Percentiles rank a stretch among this genome's conserved stretches.
phyloP scores from a whole-genome alignment of 2,329 filamentous ascomycete species.

The Corinectria fuckeliana region DNA sequence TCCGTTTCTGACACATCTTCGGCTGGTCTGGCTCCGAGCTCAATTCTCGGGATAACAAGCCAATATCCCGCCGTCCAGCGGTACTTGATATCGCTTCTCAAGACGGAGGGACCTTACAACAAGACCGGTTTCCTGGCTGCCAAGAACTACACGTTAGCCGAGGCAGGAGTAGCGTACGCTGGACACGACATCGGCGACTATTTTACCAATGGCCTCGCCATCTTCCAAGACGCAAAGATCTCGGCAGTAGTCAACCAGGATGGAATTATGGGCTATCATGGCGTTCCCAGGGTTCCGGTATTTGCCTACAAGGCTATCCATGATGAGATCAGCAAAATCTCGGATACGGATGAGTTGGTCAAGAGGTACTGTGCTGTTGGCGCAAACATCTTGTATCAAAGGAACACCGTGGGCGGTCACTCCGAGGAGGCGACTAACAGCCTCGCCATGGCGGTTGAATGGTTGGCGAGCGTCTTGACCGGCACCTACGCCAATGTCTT shows the following conservation, averaged over 20 bases:
- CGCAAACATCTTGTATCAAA: constrained; percentile 33
- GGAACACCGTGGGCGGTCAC: constrained; percentile 29
- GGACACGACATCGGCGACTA: constrained; percentile 25
- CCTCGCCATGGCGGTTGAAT: constrained; percentile 20
- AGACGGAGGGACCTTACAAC: constrained; percentile 23
- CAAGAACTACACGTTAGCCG: neutral
- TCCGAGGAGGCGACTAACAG: constrained; percentile 14
- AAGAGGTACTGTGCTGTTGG: constrained; percentile 28
- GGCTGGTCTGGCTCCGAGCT: constrained; percentile 29
- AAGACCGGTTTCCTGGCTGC: constrained; percentile 33
- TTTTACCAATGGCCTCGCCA: constrained; percentile 13
- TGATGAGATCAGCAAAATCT: constrained; percentile 29
- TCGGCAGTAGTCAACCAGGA: constrained; percentile 21
- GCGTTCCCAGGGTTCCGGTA: constrained; percentile 30
- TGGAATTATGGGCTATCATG: constrained; percentile 36
- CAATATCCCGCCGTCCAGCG: constrained; percentile 30
- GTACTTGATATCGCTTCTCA: constrained; percentile 28
- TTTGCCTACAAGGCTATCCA: constrained; percentile 31
- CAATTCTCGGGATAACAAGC: constrained; percentile 29
- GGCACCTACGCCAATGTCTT: constrained; percentile 19
- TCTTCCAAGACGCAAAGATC: constrained; percentile 20
- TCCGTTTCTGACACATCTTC: constrained; percentile 39
- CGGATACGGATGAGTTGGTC: constrained; percentile 26
- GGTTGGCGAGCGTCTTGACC: constrained; percentile 21
- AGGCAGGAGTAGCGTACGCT: constrained; percentile 20